phyloP scores from a whole-genome alignment of 2,329 filamentous ascomycete genomes.

The Cytospora leucostoma region DNA sequence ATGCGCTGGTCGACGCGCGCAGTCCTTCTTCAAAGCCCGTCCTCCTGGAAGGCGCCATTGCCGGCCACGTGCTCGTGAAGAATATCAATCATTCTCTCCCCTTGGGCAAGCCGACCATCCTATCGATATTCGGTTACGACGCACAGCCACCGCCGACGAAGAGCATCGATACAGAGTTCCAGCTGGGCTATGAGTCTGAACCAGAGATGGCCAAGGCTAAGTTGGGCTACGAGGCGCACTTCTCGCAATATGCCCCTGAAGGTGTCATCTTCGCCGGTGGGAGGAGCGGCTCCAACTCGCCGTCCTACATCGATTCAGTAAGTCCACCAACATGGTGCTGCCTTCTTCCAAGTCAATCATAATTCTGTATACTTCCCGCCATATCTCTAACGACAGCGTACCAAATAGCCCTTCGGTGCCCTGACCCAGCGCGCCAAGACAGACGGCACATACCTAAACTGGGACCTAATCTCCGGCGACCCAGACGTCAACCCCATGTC shows the following conservation, averaged over 20 bases:
- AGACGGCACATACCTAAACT: conserved; percentile 60
- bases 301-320: conserved; percentile 52
- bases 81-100: conserved; percentile 66
- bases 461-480: conserved; percentile 51
- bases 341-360: conserved; percentile 10
- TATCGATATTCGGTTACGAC: conserved; percentile 65
- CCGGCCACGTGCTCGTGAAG: conserved; percentile 75
- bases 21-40: conserved; percentile 46
- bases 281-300: conserved; percentile 52
- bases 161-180: conserved; percentile 47
- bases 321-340: conserved; percentile 32
- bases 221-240: conserved; percentile 45
- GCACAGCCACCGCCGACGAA: conserved; percentile 54
- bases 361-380: too few relatives aligned
- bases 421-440: conserved; percentile 55
- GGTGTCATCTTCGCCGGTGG: conserved; percentile 56
- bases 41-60: conserved; percentile 55
- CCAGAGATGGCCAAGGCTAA: conserved; percentile 48
- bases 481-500: conserved; percentile 49
- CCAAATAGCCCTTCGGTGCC: conserved; percentile 53
- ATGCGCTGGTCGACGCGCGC: conserved; percentile 51
- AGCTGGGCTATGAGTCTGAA: conserved; percentile 50
- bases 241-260: conserved; percentile 51
- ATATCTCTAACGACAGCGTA: conserved; percentile 26
- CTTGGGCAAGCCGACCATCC: conserved; percentile 56